Conservation (phyloP, 345 rosid genomes). For the Ceriops tagal region DNA sequence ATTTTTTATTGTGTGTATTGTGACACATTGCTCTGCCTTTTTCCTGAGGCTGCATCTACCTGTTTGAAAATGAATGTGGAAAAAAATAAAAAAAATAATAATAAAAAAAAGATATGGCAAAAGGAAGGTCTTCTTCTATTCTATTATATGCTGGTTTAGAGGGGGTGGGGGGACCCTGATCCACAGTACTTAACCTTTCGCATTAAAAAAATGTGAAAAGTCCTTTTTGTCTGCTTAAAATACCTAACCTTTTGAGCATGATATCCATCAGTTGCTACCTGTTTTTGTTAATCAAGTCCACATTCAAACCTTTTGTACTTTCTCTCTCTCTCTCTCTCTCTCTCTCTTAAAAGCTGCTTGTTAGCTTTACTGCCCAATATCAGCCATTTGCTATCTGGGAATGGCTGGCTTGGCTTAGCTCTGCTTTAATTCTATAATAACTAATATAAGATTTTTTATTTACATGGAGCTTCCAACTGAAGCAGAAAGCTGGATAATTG, state of each 20-base stretch:
- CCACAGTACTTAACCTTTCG: not conserved
- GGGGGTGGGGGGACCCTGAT: too few species aligned
- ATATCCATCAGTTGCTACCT: not conserved
- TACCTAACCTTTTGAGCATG: conserved; percentile 24
- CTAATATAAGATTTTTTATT: not conserved
- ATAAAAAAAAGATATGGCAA: conserved; percentile 11
- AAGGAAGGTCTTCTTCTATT: not conserved
- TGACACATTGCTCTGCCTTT: not conserved
- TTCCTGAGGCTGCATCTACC: conserved; percentile 31
- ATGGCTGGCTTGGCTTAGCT: not conserved
- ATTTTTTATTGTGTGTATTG: not conserved
- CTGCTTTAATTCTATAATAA: not conserved
- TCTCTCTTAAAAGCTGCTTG: conserved; percentile 1
- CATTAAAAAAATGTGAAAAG: conserved; percentile 2
- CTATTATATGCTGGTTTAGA: not conserved
- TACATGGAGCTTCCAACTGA: conserved; percentile 6
- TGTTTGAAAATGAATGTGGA: conserved; percentile 38
- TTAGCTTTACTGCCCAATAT: conserved; percentile 10
- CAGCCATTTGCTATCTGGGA: conserved; percentile 7
- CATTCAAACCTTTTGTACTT: conserved; percentile 17
- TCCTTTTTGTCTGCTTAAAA: conserved; percentile 23
- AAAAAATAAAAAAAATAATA: not conserved
- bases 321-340: conserved; percentile 2
- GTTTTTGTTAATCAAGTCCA: conserved; percentile 3
- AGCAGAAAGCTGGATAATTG: not conserved